Percentiles rank a stretch among this genome's conserved stretches.
Evolutionary conservation across 768 basidiomycete species (phyloP).

Genomic region (Aureoboletus auriporus): DNA sequence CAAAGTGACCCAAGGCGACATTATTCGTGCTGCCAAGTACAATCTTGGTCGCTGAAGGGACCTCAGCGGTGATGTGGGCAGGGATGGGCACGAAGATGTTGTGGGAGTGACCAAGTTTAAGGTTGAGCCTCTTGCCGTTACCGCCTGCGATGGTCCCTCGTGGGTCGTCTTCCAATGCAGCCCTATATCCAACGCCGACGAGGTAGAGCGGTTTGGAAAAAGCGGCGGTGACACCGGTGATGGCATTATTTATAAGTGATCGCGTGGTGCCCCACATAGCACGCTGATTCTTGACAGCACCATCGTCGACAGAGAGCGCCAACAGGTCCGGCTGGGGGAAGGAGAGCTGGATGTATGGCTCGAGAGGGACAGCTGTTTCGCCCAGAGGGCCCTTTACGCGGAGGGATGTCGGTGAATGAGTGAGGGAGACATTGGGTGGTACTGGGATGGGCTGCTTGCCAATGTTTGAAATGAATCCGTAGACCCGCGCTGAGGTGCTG

Average conservation of each 20-base stretch:
- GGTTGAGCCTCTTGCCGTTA: conserved; percentile 67
- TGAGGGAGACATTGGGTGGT: conserved; percentile 46
- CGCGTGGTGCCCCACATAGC: conserved; percentile 96
- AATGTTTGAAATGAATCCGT: conserved; percentile 53
- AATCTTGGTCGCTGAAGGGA: conserved; percentile 82
- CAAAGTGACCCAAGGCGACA: conserved; percentile 81
- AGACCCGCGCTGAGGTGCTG: conserved; percentile 45
- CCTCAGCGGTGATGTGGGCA: conserved; percentile 71
- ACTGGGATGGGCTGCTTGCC: conserved; percentile 57
- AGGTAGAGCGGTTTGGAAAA: conserved; percentile 81
- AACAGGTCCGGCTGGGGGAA: conserved; percentile 32
- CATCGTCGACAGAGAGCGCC: conserved; percentile 48
- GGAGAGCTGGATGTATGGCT: conserved; percentile 41
- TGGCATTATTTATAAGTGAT: conserved; percentile 84
- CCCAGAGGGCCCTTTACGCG: conserved; percentile 60
- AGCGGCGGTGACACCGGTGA: conserved; percentile 85
- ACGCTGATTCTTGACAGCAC: conserved; percentile 70
- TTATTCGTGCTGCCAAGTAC: conserved; percentile 82
- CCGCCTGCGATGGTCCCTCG: conserved; percentile 53
- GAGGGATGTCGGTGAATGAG: conserved; percentile 33
- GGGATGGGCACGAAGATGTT: conserved; percentile 82
- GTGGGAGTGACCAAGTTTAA: conserved; percentile 94
- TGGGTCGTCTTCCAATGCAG: conserved; percentile 78
- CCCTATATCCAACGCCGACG: conserved; percentile 94
- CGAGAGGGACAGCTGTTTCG: conserved; percentile 42